Conservation (phyloP, 225 moss, liverwort and hornwort species). For the Asterella californica region DNA sequence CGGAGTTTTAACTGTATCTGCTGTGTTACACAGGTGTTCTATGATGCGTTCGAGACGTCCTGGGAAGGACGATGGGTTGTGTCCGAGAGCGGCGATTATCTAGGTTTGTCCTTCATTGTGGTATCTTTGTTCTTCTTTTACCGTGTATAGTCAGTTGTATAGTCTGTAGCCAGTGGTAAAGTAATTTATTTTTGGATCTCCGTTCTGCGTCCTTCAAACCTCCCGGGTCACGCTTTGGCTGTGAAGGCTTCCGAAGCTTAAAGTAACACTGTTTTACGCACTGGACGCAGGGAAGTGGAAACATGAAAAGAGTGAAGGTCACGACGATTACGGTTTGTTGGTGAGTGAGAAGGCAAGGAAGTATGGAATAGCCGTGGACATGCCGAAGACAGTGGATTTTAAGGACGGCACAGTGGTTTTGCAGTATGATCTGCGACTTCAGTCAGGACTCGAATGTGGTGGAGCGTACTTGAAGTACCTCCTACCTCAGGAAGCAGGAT, state of each 20-base stretch:
- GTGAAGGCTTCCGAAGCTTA: neutral
- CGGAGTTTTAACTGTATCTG: neutral
- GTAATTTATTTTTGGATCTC: neutral
- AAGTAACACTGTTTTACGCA: neutral
- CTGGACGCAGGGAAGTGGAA: slow-evolving; percentile 69
- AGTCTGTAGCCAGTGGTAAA: neutral
- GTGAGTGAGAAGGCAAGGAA: slow-evolving; percentile 93
- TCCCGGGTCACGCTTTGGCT: neutral
- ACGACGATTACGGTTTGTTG: slow-evolving; percentile 81
- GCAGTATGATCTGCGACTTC: slow-evolving; percentile 90
- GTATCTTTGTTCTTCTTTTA: neutral
- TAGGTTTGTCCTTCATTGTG: slow-evolving; percentile 38
- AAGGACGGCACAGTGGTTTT: slow-evolving; percentile 71
- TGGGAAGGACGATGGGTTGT: slow-evolving; percentile 88
- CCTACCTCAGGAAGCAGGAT: slow-evolving; percentile 84
- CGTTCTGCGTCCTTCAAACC: too few relatives aligned
- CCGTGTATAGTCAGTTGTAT: neutral
- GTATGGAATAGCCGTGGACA: slow-evolving; percentile 90
- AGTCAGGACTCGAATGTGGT: slow-evolving; percentile 84
- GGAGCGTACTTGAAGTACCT: slow-evolving; percentile 94
- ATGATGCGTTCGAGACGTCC: slow-evolving; percentile 75
- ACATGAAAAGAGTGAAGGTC: slow-evolving; percentile 80
- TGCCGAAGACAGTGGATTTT: slow-evolving; percentile 74
- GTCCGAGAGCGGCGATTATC: slow-evolving; percentile 80
- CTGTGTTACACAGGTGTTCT: slow-evolving; percentile 58